Conservation (phyloP, 352 stramenopile genomes). For the Pythium rhizo-oryzae region DNA sequence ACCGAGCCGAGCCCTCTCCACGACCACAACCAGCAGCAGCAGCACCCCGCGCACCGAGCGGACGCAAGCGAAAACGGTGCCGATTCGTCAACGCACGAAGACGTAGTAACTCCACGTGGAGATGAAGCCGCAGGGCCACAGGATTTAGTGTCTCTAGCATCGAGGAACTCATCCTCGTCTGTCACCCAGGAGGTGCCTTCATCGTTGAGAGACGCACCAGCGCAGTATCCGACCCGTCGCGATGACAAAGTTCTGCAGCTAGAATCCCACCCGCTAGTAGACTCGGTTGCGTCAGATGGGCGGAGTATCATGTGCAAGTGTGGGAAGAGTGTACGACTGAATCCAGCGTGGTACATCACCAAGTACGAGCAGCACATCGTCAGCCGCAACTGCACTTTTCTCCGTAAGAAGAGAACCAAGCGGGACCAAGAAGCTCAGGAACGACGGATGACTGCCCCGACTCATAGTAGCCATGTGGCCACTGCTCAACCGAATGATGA, state of each 20-base stretch:
- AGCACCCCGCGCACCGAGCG: background rate
- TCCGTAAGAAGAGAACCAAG: conserved; percentile 38
- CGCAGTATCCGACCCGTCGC: conserved; percentile 48
- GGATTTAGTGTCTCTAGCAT: too few species aligned
- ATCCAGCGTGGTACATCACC: conserved; percentile 85
- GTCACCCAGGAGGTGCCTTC: too few species aligned
- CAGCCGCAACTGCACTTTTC: conserved; percentile 77
- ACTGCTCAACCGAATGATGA: background rate
- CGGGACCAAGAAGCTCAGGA: conserved; percentile 16
- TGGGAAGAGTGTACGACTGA: conserved; percentile 67
- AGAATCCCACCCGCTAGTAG: conserved; percentile 58
- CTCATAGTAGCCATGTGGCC: background rate
- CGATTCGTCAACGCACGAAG: background rate
- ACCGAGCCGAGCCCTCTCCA: background rate
- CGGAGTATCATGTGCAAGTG: conserved; percentile 69
- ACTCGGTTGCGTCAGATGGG: conserved; percentile 48
- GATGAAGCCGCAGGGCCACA: too few species aligned
- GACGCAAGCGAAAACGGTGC: background rate
- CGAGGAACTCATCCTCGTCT: too few species aligned
- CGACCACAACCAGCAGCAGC: background rate
- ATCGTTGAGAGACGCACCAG: too few species aligned
- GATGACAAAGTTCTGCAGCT: conserved; percentile 72
- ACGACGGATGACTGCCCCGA: conserved; percentile 15
- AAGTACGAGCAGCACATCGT: conserved; percentile 88
- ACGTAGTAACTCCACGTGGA: background rate